These are phyloP conservation scores for Paraleonurus japonicus DNA, from an alignment of 257 asterid genomes.

Conservation along the genomic window DNA sequence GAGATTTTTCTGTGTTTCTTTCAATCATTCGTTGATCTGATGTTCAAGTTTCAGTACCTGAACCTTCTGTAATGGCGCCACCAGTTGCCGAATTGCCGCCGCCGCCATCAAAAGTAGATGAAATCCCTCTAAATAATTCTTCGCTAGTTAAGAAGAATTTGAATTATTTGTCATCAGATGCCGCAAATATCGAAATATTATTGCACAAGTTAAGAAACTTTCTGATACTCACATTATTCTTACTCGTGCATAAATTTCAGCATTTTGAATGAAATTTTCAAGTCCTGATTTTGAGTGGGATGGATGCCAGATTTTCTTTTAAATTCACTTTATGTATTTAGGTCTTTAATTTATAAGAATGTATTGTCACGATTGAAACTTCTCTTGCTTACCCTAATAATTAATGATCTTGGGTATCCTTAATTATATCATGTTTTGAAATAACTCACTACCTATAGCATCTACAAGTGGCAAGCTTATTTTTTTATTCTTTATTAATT, in stretches of 20 bases:
- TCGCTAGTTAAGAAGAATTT: background rate
- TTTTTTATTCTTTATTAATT: too few species aligned
- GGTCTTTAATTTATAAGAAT: too few species aligned
- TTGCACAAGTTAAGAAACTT: background rate
- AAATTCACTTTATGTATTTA: too few species aligned
- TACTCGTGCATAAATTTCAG: background rate
- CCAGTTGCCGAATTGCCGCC: constrained; percentile 18
- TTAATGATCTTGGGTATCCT: too few species aligned
- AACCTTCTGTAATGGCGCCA: constrained; percentile 16
- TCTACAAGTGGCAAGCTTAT: background rate
- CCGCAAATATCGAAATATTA: background rate
- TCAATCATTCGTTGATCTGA: background rate
- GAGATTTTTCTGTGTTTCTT: too few species aligned
- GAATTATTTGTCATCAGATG: background rate
- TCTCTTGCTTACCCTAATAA: too few species aligned
- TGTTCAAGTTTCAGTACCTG: constrained; percentile 15
- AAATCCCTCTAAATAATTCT: constrained; percentile 19
- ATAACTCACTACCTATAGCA: too few species aligned
- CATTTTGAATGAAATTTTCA: background rate
- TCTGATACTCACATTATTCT: constrained; percentile 5
- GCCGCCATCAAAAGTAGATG: constrained; percentile 27
- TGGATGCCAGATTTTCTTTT: too few species aligned
- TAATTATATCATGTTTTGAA: too few species aligned
- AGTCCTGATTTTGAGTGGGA: background rate
- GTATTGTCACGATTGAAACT: too few species aligned